Percentiles rank a stretch among this genome's conserved stretches.
Conservation (phyloP, 2,329 filamentous ascomycete species). For the Cordyceps tenuipes region DNA sequence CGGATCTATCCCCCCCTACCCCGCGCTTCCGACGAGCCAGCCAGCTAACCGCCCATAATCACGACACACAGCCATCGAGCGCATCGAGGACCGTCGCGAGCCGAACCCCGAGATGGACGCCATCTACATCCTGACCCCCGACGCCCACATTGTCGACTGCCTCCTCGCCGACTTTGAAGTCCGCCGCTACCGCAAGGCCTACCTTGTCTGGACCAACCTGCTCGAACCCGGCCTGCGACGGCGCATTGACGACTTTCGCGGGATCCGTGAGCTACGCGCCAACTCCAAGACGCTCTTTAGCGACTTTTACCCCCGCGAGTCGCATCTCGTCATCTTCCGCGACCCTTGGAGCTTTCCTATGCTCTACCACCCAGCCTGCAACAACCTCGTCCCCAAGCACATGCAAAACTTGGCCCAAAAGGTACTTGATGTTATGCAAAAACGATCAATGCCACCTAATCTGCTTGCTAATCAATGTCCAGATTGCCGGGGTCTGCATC, state of each 20-base stretch:
- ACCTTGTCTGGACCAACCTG: conserved; percentile 76
- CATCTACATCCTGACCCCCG: conserved; percentile 82
- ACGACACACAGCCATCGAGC: conserved; percentile 70
- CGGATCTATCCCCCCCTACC: not conserved
- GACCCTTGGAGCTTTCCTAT: conserved; percentile 95
- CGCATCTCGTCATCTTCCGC: conserved; percentile 80
- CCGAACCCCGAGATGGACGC: conserved; percentile 87
- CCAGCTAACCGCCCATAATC: conserved; percentile 11
- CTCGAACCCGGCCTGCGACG: conserved; percentile 62
- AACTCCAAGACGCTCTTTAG: conserved; percentile 76
- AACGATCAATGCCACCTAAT: not conserved
- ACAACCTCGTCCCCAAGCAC: conserved; percentile 71
- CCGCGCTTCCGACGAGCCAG: not conserved
- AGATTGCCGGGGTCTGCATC: conserved; percentile 62
- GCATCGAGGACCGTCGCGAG: conserved; percentile 78
- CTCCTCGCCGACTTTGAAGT: conserved; percentile 87
- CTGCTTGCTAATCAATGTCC: not conserved
- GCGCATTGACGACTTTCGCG: conserved; percentile 63
- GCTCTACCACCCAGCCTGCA: conserved; percentile 85
- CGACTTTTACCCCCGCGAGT: conserved; percentile 86
- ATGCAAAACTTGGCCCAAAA: conserved; percentile 82
- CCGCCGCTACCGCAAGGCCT: conserved; percentile 68
- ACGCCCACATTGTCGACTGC: conserved; percentile 85
- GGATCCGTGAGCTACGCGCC: conserved; percentile 65
- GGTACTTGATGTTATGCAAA: conserved; percentile 37